Base-by-base conservation (phyloP, 73 alveolate genomes). In the Uronychia setigera region DNA sequence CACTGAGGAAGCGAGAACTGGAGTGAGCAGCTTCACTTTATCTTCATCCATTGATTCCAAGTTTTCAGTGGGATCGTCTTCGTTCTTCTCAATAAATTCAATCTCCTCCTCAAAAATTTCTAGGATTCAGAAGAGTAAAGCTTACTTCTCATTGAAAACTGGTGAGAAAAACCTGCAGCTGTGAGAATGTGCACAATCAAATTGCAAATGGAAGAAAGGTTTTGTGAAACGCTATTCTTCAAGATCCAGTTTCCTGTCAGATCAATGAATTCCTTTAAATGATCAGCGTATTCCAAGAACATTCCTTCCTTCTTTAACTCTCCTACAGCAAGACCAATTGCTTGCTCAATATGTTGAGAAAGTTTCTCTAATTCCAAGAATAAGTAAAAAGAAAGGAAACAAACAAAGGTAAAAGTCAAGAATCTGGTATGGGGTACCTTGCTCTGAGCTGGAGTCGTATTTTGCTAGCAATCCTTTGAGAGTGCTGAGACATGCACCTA, bases 101-200 rank as follows among this genome's bases (percentile, higher is more conserved):
- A 85, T 85, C 35, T 85, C 92, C 33, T 85, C 85, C 57, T 85
- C 82, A 78, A 32, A 85, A 1, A 85, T 81, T 32, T 58, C 92
- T 85, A 78, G 5, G 31, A 25, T 1, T 13, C 26, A 29, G 26
- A 14, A 76, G 31, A 25, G 80, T 27, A 30, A 32, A 1, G 28
- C 9, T 46, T 85, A 85, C 92, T 29, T 5, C 34, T 76, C 14
- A 85, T 32, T 31, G 33, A 29, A 78, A 31, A 85, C 31, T 85
- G 57, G 32, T 35, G 82, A 57, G 1, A 57, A 59, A 85, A 85
- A 1, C 92, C 92, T 31, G 80, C 46, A 26, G 31, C 35, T 30
- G 34, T 31, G 29, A 78, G 19, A 29, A 85, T 11, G 13, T 33
- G 46, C 26, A 76, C 76, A 28, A 85, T 33, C 14, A 85, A 13